A percentile compares a stretch with the other conserved stretches of the same genome.
Conservation (phyloP, 2,329 filamentous ascomycete genomes). For the Phoma sp. region DNA sequence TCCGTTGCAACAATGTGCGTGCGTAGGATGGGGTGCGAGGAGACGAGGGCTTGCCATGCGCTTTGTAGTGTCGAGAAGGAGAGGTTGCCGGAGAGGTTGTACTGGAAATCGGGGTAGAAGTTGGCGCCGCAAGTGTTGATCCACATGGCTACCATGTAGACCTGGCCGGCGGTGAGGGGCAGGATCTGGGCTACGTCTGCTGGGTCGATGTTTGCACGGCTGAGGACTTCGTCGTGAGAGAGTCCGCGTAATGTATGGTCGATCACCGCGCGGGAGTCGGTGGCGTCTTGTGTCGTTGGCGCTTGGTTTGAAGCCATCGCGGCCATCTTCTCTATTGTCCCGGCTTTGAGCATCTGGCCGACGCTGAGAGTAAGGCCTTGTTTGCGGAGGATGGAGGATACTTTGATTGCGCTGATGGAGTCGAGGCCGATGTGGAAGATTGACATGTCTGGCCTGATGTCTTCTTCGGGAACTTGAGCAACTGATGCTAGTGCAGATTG, state of each 20-base stretch:
- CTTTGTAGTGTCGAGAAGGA: slow-evolving; percentile 52
- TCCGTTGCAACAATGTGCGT: slow-evolving; percentile 67
- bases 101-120: slow-evolving; percentile 78
- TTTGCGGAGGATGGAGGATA: slow-evolving; percentile 72
- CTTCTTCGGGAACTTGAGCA: slow-evolving; percentile 63
- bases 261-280: slow-evolving; percentile 7
- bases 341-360: slow-evolving; percentile 71
- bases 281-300: background rate
- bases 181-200: slow-evolving; percentile 63
- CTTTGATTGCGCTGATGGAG: slow-evolving; percentile 90
- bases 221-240: slow-evolving; percentile 50
- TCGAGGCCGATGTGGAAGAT: slow-evolving; percentile 88
- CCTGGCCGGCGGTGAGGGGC: slow-evolving; percentile 77
- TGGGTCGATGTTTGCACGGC: slow-evolving; percentile 48
- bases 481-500: slow-evolving; percentile 59
- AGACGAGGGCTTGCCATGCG: slow-evolving; percentile 68
- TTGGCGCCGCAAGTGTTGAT: slow-evolving; percentile 67
- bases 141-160: slow-evolving; percentile 82
- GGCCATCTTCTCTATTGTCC: slow-evolving; percentile 70
- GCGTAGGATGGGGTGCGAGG: slow-evolving; percentile 68
- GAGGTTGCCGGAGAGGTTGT: slow-evolving; percentile 55
- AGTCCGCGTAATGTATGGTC: slow-evolving; percentile 45
- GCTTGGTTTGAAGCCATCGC: slow-evolving; percentile 33
- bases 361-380: slow-evolving; percentile 68
- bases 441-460: slow-evolving; percentile 66